Base-by-base conservation (phyloP, 352 stramenopile genomes). In the Pythium insidiosum region DNA sequence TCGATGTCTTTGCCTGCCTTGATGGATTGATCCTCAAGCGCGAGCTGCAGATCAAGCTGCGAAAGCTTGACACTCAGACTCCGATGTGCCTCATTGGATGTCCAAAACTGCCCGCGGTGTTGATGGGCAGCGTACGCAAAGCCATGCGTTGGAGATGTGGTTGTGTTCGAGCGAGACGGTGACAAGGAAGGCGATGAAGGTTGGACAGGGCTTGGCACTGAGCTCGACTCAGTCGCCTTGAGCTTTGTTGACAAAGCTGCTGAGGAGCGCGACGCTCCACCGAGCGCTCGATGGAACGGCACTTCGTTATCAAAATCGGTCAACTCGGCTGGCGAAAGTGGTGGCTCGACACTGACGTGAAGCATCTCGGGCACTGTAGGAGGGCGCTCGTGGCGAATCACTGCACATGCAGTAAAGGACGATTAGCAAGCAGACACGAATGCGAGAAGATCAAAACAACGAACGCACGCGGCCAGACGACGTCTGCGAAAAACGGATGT, bases 401-500 rank as follows among this genome's bases (percentile, higher is more conserved):
- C 66, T 77, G 9, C 3, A 28, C 11, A 28, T 3, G n/a, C 21
- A 52, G 6, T n/a, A 34, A 18, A 39, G 13, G 20, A 16, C n/a
- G 10, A 19, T 13, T 15, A n/a, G 34, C 37, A 16, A 43, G 30
- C 34, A 25, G 12, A 30, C 35, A 38, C 30, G 13, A 31, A 26
- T 35, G 29, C 21, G 4, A 29, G 36, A 23, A 6, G 13, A 20
- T 15, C 36, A 42, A 7, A 5, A 22, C 28, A 35, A 51, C 22
- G 11, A 12, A 56, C 50, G 85, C 80, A 60, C 72, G 53, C 47
- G 95, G 78, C 83, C 84, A 97, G 38, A 94, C 73, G n/a, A 92
- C 47, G 6, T 75, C 67, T 38, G 62, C 62, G 61, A 97, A 98
- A 66, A 88, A 98, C 31, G 84, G 73, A 63, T 98, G 93, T 23